Percentiles rank a stretch among this genome's conserved stretches.
phyloP scores from a whole-genome alignment of 1,139 yeast genomes.

The Yamadazyma conglobata region DNA sequence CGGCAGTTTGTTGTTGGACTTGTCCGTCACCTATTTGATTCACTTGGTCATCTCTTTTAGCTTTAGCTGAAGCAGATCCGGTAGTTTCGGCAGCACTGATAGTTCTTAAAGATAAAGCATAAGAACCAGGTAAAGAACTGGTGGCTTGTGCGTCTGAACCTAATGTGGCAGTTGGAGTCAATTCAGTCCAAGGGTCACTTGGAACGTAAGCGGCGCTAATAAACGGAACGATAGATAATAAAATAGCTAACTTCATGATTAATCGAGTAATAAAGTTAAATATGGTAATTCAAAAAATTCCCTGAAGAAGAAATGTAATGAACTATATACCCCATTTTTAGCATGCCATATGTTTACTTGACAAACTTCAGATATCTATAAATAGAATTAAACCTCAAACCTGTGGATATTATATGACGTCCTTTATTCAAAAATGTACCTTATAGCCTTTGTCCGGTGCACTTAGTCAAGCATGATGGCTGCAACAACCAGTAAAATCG shows the following conservation, averaged over 20 bases:
- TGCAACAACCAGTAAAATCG: too few relatives aligned
- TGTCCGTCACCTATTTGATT: conserved; percentile 37
- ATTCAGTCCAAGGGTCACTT: conserved; percentile 22
- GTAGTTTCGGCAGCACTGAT: conserved; percentile 22
- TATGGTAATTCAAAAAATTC: conserved; percentile 6
- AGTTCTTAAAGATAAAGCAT: conserved; percentile 18
- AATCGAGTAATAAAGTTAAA: neutral
- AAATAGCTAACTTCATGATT: conserved; percentile 11
- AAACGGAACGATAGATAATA: conserved; percentile 9
- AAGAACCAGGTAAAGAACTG: conserved; percentile 16
- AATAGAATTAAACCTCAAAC: too few relatives aligned
- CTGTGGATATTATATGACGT: too few relatives aligned
- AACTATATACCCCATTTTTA: conserved; percentile 6
- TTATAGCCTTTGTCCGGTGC: too few relatives aligned
- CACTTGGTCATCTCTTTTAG: conserved; percentile 18
- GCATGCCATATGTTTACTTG: too few relatives aligned
- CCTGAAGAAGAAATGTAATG: conserved; percentile 8
- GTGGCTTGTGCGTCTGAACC: conserved; percentile 21
- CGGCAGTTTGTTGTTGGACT: conserved; percentile 33
- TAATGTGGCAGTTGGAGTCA: conserved; percentile 32
- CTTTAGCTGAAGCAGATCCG: conserved; percentile 11
- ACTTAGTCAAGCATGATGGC: too few relatives aligned
- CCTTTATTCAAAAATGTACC: too few relatives aligned
- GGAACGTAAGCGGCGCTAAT: conserved; percentile 22
- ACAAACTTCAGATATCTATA: conserved; percentile 3